Evolutionary conservation across 73 alveolate species (phyloP).

Genomic region (Blepharisma stoltei): DNA sequence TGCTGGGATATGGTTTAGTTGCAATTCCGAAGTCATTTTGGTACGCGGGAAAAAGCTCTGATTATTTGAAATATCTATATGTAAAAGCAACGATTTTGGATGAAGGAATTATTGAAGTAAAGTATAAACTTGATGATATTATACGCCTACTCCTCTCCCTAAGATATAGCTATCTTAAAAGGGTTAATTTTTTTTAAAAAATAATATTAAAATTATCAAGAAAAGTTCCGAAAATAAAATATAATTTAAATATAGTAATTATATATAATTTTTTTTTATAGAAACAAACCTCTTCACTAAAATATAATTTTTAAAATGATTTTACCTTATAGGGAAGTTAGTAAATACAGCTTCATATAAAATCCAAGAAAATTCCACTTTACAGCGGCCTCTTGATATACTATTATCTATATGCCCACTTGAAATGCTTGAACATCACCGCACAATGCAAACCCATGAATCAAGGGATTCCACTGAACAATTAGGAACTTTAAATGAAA

Average conservation of each 20-base stretch:
- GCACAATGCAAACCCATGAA: slow-evolving; percentile 8
- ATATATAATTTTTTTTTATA: too few species aligned
- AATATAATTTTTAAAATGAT: too few species aligned
- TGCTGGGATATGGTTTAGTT: slow-evolving; percentile 28
- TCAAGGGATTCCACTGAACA: slow-evolving; percentile 10
- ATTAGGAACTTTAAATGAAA: slow-evolving; percentile 1
- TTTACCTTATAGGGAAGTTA: too few species aligned
- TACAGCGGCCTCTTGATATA: neutral
- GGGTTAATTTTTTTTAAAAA: too few species aligned
- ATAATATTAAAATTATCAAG: too few species aligned
- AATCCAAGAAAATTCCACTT: neutral
- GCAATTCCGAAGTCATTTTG: slow-evolving; percentile 29
- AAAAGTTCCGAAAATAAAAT: too few species aligned
- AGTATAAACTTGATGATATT: slow-evolving; percentile 19
- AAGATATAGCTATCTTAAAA: too few species aligned
- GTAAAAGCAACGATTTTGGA: neutral
- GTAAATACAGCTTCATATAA: neutral
- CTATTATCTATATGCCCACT: slow-evolving; percentile 22
- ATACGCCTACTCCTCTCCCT: neutral
- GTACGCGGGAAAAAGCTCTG: slow-evolving; percentile 1
- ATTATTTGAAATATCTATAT: neutral
- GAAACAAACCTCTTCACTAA: too few species aligned
- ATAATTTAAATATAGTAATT: too few species aligned
- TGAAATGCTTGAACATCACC: slow-evolving; percentile 24
- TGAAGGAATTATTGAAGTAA: slow-evolving; percentile 22